Evolutionary conservation across 768 basidiomycete species (phyloP), one percentile per base, ranked within the genome.

Genomic region (Amanita rubescens): DNA sequence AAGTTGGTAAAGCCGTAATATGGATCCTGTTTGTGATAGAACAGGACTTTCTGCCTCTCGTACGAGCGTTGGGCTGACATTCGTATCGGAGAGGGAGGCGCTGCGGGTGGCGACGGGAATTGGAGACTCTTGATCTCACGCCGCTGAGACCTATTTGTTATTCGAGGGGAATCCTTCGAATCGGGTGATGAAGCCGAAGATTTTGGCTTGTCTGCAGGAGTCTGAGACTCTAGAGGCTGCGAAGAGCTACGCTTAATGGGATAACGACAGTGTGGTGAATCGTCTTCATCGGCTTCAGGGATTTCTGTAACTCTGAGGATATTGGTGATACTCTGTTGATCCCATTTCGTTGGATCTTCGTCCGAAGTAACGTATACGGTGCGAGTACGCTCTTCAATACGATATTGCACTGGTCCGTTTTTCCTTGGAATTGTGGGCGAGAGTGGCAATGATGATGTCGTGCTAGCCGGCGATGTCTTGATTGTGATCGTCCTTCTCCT

Each of bases 1-100:
- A 87, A 87, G 64, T 86, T 86, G 38, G 85, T 85, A 60, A 87
- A 86, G 6, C 81, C 84, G 56, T 86, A 85, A 61, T 85, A 73
- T 10, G 83, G 81, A 41, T 77, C 71, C 11, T 76, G 69, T 60
- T 79, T 85, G 58, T 85, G 75, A 58, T 87, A 86, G 62, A 87
- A 87, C 2, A 81, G 63, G 53, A 86, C 72, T 5, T 70, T 71
- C 6, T 64, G 62, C 8, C 69, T 66, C 19, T 65, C 67, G 20
- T 60, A 65, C 5, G 62, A 63, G 17, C 60, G 59, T 32, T 55
- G 56, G 33, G 56, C 12, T 58, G 57, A 19, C 53, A 11, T 27
- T 35, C 58, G 62, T 32, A 47, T 56, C 5, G 60, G 59, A 19
- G 59, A 58, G 27, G 35, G 54, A 19, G 51, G 20, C n/a, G 49